Evolutionary conservation across 768 basidiomycete genomes (phyloP), one percentile per base, ranked within the genome.

Genomic region (Termitomyces sp.): DNA sequence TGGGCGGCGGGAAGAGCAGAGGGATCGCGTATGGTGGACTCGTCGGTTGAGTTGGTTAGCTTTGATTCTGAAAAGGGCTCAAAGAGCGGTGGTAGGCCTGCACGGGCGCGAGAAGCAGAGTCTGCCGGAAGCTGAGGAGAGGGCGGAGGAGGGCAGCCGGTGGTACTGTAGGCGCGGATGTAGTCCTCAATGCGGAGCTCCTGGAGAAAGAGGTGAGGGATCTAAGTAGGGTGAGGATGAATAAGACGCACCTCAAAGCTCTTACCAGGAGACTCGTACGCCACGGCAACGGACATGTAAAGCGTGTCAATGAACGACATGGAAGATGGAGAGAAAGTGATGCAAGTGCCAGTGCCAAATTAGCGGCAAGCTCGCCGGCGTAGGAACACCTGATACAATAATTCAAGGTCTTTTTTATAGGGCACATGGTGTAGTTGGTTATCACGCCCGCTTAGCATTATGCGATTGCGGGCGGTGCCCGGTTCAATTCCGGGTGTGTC

Each of bases 171-270:
- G 0, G 82, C 77, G 22, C 70, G 71, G 33, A 85, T 63, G 64
- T 89, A 89, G 67, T 87, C 86, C 40, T 78, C 73, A 5, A 79
- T 64, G 42, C 87, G 81, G 28, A 78, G 71, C 75, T 88, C 87
- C 87, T 88, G 66, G 4, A 33, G 51, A 16, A 42, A 42, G 44
- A 42, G 18, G 39, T 53, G 7, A n/a, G 36, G 7, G 15, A 38
- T 51, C 35, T 52, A 6, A 36, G 22, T 18, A n/a, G 5, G 18
- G 18, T 18, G 9, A n/a, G n/a, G n/a, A 7, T 18, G 24, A 39
- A 38, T n/a, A 33, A 15, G 8, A 62, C 65, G 20, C 20, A 72
- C 74, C 69, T 74, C 74, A 48, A 75, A 75, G 52, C 66, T 67
- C 67, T 71, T 73, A 33, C 66, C 66, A 36, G 65, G 57, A 9